Conservation (phyloP, 2,329 filamentous ascomycete species). For the Fusarium sp. region DNA sequence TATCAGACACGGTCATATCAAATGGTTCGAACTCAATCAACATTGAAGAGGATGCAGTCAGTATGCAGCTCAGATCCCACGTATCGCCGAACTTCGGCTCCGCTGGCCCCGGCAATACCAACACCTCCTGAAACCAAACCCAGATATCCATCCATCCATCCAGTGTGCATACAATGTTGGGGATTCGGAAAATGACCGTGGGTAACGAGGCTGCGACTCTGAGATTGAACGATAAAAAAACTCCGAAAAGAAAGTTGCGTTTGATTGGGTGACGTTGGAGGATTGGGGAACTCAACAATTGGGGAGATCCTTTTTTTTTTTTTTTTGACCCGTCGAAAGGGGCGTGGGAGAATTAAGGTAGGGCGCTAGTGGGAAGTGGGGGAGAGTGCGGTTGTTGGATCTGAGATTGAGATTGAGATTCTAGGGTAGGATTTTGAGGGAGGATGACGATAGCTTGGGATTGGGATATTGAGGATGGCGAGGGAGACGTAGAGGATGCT, state of each 20-base stretch:
- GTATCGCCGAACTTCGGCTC: slow-evolving; percentile 23
- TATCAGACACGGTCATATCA: background rate
- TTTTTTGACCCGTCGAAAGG: background rate
- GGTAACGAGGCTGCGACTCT: slow-evolving; percentile 39
- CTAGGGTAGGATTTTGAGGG: slow-evolving; percentile 1
- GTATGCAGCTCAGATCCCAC: background rate
- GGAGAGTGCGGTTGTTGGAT: slow-evolving; percentile 7
- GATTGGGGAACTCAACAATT: slow-evolving; percentile 48
- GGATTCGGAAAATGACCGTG: slow-evolving; percentile 42
- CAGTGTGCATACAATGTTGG: slow-evolving; percentile 37
- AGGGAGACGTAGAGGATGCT: background rate
- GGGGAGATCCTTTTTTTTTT: slow-evolving; percentile 38
- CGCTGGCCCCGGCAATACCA: background rate
- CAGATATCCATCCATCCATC: background rate
- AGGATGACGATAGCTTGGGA: background rate
- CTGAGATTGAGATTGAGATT: slow-evolving; percentile 4
- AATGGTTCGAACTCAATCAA: background rate
- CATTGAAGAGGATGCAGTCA: background rate
- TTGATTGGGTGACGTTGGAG: slow-evolving; percentile 30
- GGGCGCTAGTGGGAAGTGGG: slow-evolving; percentile 35
- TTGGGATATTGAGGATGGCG: background rate
- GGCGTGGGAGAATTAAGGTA: slow-evolving; percentile 36
- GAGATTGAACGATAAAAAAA: slow-evolving; percentile 9
- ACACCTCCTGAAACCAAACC: background rate
- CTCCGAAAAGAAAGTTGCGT: background rate